Evolutionary conservation across 164 flowering plant genomes (phyloP), one percentile per base, ranked within the genome.

Genomic region (Stephania cephalantha): DNA sequence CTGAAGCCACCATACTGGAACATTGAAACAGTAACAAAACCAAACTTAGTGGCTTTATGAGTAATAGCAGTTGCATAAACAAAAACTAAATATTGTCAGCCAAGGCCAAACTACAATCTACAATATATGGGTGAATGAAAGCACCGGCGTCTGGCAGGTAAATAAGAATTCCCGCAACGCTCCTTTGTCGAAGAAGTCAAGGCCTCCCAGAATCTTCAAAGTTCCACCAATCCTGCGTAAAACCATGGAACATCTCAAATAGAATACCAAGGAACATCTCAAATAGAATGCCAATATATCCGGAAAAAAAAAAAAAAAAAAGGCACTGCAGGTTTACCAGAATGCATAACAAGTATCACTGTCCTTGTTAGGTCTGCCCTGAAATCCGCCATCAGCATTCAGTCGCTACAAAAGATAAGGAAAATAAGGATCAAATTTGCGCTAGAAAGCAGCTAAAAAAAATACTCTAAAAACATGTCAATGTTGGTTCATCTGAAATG

Each of bases 301-400:
- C 11, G 58, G 15, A 9, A 71, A 66, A 55, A 17, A 68, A 3
- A 18, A 73, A 78, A n/a, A 35, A 70, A 50, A 6, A 20, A 67
- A 63, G 31, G 67, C 7, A 18, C 18, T n/a, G 42, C 1, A 29
- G 8, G 63, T 87, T 80, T 78, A 94, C 99, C 99, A 96, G 84
- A 96, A 94, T 73, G 98, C 97, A 82, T 94, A 96, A 78, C 98
- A 93, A 2, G 99, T 89, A 76, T 96, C 99, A 83, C 89, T 87
- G 67, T 84, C 74, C 83, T 96, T 93, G 88, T 94, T 96, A 71
- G 90, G 42, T 78, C 98, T 88, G 50, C 99, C 99, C 83, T 94
- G 98, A 83, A 92, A 87, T 68, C 99, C 99, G 74, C 98, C 98
- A 85, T 91, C 97, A 76, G 64, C 68, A 46, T 89, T 89, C 82